phyloP scores from a whole-genome alignment of 2,329 filamentous ascomycete species.

The Aspergillus ibericus region DNA sequence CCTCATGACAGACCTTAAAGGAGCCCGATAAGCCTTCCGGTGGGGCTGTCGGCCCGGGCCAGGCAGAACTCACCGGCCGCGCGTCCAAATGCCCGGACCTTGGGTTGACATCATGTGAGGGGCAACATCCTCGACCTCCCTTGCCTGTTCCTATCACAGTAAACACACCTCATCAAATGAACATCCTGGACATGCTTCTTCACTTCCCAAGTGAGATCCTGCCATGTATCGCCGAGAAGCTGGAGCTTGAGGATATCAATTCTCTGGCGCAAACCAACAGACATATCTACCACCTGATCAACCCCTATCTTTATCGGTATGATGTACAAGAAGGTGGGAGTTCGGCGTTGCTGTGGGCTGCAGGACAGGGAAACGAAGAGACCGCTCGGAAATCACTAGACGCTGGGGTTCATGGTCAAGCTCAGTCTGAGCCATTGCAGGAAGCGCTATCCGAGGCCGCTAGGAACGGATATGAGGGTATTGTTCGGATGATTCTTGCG shows the following conservation, averaged over 20 bases:
- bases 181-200: not conserved
- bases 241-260: conserved; percentile 12
- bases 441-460: too few species aligned
- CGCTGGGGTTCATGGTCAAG: not conserved
- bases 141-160: too few species aligned
- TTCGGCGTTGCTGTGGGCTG: conserved; percentile 24
- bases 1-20: too few species aligned
- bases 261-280: conserved; percentile 16
- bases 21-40: too few species aligned
- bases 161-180: not conserved
- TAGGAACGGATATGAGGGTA: too few species aligned
- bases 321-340: conserved; percentile 8
- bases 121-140: too few species aligned
- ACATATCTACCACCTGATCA: conserved; percentile 16
- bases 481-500: too few species aligned
- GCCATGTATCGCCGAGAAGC: not conserved
- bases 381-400: conserved; percentile 16
- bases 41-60: too few species aligned
- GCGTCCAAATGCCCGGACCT: too few species aligned
- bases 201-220: not conserved
- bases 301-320: conserved; percentile 18
- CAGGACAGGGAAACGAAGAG: conserved; percentile 8
- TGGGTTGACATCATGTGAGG: too few species aligned
- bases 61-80: too few species aligned
- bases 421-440: too few species aligned